Evolutionary conservation across 805 yeast genomes (phyloP).

Genomic region (Grigorovia transvaalensis): DNA sequence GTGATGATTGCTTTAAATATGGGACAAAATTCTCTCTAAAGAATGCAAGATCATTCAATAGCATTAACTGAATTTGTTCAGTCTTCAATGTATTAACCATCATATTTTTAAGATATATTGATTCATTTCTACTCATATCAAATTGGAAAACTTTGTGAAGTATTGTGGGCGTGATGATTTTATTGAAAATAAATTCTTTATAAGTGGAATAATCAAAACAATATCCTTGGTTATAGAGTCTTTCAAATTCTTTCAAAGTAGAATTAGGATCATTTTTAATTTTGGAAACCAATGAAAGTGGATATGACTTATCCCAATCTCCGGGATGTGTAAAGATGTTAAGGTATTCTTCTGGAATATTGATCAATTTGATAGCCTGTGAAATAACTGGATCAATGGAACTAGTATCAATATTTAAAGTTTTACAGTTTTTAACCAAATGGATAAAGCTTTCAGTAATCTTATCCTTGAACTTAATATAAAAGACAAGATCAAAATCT

Average conservation of each 20-base stretch:
- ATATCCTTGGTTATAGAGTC: conserved; percentile 17
- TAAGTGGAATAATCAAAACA: conserved; percentile 28
- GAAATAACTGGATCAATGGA: conserved; percentile 17
- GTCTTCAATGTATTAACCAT: conserved; percentile 7
- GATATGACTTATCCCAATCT: conserved; percentile 28
- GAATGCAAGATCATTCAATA: conserved; percentile 1
- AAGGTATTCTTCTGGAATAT: conserved; percentile 16
- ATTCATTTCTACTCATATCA: conserved; percentile 10
- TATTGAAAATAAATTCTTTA: conserved; percentile 14
- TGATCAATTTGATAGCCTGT: conserved; percentile 21
- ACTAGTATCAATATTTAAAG: conserved; percentile 20
- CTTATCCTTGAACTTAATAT: conserved; percentile 25
- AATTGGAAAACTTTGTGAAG: conserved; percentile 10
- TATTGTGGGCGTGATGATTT: conserved; percentile 12
- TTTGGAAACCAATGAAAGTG: conserved; percentile 19
- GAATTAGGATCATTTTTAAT: conserved; percentile 19
- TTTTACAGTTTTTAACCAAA: conserved; percentile 16
- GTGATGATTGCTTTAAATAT: conserved; percentile 16
- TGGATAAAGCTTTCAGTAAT: conserved; percentile 21
- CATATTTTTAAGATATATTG: conserved; percentile 13
- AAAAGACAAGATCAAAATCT: conserved; percentile 7
- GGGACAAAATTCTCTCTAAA: conserved; percentile 12
- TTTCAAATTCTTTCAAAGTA: conserved; percentile 20
- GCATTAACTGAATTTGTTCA: conserved; percentile 6
- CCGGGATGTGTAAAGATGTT: conserved; percentile 22